Evolutionary conservation across 805 yeast genomes (phyloP).

Genomic region (Candida taoyuanica): DNA sequence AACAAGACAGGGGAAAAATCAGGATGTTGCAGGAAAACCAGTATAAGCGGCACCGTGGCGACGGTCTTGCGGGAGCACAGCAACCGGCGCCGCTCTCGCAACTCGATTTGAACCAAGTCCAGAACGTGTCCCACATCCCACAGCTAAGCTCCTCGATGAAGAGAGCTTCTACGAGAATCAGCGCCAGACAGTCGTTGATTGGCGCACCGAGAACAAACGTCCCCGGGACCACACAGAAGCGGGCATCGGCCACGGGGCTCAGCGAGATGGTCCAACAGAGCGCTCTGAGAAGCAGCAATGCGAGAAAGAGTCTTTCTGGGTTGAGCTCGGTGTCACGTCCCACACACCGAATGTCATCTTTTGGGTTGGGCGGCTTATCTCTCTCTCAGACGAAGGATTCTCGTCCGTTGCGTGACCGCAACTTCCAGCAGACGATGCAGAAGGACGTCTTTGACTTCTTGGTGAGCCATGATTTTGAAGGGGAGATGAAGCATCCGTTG

Average conservation of each 20-base stretch:
- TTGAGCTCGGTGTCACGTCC: constrained; percentile 13
- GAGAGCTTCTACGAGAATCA: constrained; percentile 20
- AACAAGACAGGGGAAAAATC: background rate
- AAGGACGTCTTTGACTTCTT: constrained; percentile 66
- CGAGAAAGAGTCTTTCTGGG: constrained; percentile 24
- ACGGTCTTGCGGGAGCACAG: constrained; percentile 3
- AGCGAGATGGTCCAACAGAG: constrained; percentile 28
- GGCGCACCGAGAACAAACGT: constrained; percentile 27
- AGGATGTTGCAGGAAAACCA: constrained; percentile 26
- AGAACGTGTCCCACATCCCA: constrained; percentile 25
- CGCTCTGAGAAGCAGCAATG: constrained; percentile 18
- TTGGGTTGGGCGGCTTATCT: constrained; percentile 21
- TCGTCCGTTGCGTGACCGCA: constrained; percentile 72
- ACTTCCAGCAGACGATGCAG: constrained; percentile 60
- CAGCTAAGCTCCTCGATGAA: constrained; percentile 24
- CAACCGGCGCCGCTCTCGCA: constrained; percentile 18
- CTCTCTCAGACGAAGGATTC: constrained; percentile 47
- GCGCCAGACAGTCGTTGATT: constrained; percentile 29
- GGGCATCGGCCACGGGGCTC: constrained; percentile 24
- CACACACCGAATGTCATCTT: constrained; percentile 23
- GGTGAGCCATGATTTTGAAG: constrained; percentile 59
- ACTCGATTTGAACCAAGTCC: constrained; percentile 25
- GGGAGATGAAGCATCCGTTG: constrained; percentile 67
- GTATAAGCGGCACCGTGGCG: constrained; percentile 18
- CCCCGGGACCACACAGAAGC: constrained; percentile 11